phyloP scores from a whole-genome alignment of 192 early-diverging fungal species.

The Backusella sp. region DNA sequence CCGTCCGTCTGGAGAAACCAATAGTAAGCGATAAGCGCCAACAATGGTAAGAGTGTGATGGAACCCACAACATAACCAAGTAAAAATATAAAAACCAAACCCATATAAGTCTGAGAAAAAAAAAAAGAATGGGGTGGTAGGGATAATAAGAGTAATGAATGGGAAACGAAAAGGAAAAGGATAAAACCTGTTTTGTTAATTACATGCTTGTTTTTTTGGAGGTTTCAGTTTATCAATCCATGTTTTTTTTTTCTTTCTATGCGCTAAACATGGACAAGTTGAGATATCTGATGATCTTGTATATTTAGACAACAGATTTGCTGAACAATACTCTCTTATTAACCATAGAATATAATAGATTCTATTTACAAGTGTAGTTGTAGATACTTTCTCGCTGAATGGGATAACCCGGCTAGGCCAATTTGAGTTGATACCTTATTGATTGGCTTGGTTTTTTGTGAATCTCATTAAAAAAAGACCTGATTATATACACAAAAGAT shows the following conservation, averaged over 20 bases:
- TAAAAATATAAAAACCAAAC: not conserved
- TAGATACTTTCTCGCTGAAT: too few species aligned
- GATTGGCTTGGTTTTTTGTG: too few species aligned
- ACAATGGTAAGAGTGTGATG: not conserved
- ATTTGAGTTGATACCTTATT: too few species aligned
- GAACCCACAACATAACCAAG: not conserved
- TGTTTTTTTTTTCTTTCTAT: not conserved
- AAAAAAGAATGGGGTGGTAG: not conserved
- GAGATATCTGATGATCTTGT: not conserved
- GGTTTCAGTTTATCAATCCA: not conserved
- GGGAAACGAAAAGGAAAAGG: not conserved
- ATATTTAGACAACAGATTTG: too few species aligned
- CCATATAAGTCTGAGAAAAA: not conserved
- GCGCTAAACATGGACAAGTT: not conserved
- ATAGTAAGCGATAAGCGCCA: not conserved
- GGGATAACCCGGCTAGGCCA: too few species aligned
- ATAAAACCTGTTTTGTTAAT: not conserved
- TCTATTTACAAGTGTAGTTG: too few species aligned
- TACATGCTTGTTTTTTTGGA: not conserved
- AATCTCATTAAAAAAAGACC: too few species aligned
- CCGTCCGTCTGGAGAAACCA: not conserved
- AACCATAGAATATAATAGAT: too few species aligned
- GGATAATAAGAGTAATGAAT: not conserved
- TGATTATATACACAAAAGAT: too few species aligned
- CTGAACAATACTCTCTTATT: too few species aligned